Conservation (phyloP, 2,329 filamentous ascomycete genomes). For the Beauveria pseudobassiana region DNA sequence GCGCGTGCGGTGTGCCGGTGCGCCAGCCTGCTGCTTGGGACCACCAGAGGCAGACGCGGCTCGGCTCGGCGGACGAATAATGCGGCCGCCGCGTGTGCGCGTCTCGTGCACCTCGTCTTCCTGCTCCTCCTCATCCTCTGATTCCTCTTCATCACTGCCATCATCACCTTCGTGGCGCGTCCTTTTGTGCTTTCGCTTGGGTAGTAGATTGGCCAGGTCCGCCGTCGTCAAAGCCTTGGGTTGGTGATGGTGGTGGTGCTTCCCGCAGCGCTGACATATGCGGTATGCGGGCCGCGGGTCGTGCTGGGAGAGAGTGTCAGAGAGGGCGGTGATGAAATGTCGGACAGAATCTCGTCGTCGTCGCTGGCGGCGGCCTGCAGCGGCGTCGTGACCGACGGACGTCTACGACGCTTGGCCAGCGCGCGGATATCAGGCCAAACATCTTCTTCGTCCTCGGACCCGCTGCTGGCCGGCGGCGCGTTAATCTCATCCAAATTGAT, state of each 20-base stretch:
- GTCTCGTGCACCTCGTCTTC: conserved; percentile 17
- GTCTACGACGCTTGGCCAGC: conserved; percentile 39
- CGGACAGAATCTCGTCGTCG: conserved; percentile 31
- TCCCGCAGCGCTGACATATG: too few species aligned
- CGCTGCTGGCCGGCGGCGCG: conserved; percentile 50
- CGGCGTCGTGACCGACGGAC: conserved; percentile 30
- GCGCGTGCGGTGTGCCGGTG: neutral
- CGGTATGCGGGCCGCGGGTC: too few species aligned
- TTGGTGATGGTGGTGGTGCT: conserved; percentile 19
- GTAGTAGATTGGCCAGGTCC: conserved; percentile 45
- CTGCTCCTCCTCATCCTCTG: conserved; percentile 40
- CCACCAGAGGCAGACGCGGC: conserved; percentile 12
- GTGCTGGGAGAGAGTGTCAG: conserved; percentile 60
- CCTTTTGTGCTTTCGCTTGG: conserved; percentile 40
- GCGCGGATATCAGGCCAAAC: conserved; percentile 46
- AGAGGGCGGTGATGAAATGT: conserved; percentile 57
- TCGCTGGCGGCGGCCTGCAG: conserved; percentile 23
- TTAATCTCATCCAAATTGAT: conserved; percentile 41
- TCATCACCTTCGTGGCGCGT: conserved; percentile 38
- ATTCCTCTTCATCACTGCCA: conserved; percentile 39
- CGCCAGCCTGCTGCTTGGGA: conserved; percentile 14
- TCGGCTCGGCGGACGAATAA: conserved; percentile 4
- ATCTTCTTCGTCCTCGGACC: conserved; percentile 35
- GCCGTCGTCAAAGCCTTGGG: conserved; percentile 43
- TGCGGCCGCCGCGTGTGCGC: conserved; percentile 16